Evolutionary conservation across 768 basidiomycete species (phyloP), one percentile per base, ranked within the genome.

Genomic region (Albatrellus ellisii): DNA sequence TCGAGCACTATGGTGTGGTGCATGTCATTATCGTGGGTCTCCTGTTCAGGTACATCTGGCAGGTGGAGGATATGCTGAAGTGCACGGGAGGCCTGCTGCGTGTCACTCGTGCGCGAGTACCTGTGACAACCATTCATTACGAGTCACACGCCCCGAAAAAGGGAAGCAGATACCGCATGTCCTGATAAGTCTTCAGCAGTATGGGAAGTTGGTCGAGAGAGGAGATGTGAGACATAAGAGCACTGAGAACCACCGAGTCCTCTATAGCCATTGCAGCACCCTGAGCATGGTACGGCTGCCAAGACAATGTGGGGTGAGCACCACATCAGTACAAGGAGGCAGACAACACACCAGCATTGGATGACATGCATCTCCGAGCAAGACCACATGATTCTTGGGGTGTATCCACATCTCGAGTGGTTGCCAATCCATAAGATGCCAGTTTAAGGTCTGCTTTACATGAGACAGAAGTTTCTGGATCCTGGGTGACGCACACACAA

Each of bases 41-140:
- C 55, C 45, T 78, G 77, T 26, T 63, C 67, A 1, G 66, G 64
- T 0, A 75, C 75, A 42, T 78, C 77, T 0, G 61, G 59, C 0
- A 75, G 54, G 51, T 79, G 76, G 55, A 77, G 77, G 33, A 68
- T 66, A 28, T 60, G 46, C 46, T 73, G 70, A 51, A 77, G 77
- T 22, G 68, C 48, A 1, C 69, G 62, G 4, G 72, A 67, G 14
- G 67, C 62, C 0, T 52, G 52, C 48, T 79, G 77, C 1, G 71
- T 73, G 11, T 53, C 59, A 0, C 68, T 60, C 3, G 73, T 64
- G 21, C 77, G 73, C 4, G 58, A 48, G 26, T 68, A 63, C 1
- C 49, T 50, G 15, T n/a, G n/a, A n/a, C n/a, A n/a, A n/a, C n/a
- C n/a, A n/a, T n/a, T n/a, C n/a, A n/a, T n/a, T 11, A 20, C 1